Conservation (phyloP, 495 filamentous ascomycete genomes). For the Penicillium riverlandense region DNA sequence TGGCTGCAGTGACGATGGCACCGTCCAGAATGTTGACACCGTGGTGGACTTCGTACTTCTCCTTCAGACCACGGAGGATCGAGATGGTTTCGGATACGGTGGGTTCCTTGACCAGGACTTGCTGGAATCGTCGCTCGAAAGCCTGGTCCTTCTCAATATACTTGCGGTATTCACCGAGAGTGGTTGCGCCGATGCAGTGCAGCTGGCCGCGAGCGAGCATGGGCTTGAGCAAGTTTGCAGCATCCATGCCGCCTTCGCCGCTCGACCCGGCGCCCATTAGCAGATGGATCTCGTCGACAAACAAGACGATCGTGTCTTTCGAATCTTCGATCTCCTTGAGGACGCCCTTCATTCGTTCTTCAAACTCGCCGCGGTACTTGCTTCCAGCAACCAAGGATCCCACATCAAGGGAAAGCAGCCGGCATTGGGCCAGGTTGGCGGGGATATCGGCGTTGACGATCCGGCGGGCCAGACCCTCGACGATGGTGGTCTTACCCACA, state of each 20-base stretch:
- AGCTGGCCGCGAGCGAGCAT: constrained; percentile 94
- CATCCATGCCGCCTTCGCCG: constrained; percentile 97
- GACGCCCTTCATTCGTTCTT: constrained; percentile 98
- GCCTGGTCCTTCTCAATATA: constrained; percentile 98
- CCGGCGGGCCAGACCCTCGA: constrained; percentile 90
- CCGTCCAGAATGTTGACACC: constrained; percentile 92
- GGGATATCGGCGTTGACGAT: constrained; percentile 96
- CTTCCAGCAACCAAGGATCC: constrained; percentile 91
- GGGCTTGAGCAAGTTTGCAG: constrained; percentile 92
- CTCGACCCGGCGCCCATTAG: constrained; percentile 93
- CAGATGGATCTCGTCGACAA: constrained; percentile 97
- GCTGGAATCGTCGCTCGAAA: constrained; percentile 97
- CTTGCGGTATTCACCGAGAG: constrained; percentile 90
- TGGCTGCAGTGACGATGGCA: constrained; percentile 86
- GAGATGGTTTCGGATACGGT: constrained; percentile 84
- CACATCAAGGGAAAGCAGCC: constrained; percentile 88
- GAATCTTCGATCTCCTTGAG: constrained; percentile 94
- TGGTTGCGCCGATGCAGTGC: constrained; percentile 97
- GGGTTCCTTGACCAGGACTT: constrained; percentile 93
- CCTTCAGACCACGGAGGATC: constrained; percentile 93
- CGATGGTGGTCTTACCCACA: constrained; percentile 97
- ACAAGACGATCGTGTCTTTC: constrained; percentile 95
- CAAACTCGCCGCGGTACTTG: constrained; percentile 97
- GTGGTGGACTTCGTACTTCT: constrained; percentile 96
- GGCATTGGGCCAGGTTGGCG: constrained; percentile 90